Percentiles rank a stretch among this genome's conserved stretches.
phyloP scores from a whole-genome alignment of 257 asterid species.

The Cinchona pubescens region DNA sequence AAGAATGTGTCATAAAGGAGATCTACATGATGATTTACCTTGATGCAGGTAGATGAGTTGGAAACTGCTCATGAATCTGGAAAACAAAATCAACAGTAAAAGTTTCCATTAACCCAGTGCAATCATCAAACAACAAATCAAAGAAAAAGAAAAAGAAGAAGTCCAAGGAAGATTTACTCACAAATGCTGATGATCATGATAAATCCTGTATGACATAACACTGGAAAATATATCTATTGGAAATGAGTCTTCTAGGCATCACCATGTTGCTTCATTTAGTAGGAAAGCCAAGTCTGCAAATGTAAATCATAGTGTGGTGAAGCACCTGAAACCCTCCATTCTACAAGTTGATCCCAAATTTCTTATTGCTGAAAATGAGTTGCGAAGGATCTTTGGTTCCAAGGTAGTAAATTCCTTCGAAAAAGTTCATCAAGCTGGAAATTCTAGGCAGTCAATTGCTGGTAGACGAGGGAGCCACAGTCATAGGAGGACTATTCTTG shows the following conservation, averaged over 20 bases:
- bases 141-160: slow-evolving; percentile 76
- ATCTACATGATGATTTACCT: background rate
- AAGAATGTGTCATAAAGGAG: background rate
- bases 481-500: slow-evolving; percentile 70
- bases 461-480: slow-evolving; percentile 69
- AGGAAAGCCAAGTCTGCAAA: slow-evolving; percentile 31
- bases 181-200: slow-evolving; percentile 26
- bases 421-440: slow-evolving; percentile 50
- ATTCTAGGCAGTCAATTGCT: slow-evolving; percentile 60
- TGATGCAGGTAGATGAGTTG: slow-evolving; percentile 46
- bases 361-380: slow-evolving; percentile 86
- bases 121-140: slow-evolving; percentile 40
- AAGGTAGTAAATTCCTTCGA: slow-evolving; percentile 77
- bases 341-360: slow-evolving; percentile 75
- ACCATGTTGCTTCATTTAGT: slow-evolving; percentile 27
- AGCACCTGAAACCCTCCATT: slow-evolving; percentile 40
- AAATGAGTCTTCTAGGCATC: slow-evolving; percentile 45
- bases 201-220: slow-evolving; percentile 25
- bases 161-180: slow-evolving; percentile 28
- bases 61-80: slow-evolving; percentile 31
- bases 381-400: slow-evolving; percentile 88
- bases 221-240: slow-evolving; percentile 50
- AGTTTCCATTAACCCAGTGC: slow-evolving; percentile 23
- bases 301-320: slow-evolving; percentile 29
- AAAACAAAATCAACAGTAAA: slow-evolving; percentile 26